Conservation (phyloP, 169 alveolate species). For the Plasmodium vinckei region DNA sequence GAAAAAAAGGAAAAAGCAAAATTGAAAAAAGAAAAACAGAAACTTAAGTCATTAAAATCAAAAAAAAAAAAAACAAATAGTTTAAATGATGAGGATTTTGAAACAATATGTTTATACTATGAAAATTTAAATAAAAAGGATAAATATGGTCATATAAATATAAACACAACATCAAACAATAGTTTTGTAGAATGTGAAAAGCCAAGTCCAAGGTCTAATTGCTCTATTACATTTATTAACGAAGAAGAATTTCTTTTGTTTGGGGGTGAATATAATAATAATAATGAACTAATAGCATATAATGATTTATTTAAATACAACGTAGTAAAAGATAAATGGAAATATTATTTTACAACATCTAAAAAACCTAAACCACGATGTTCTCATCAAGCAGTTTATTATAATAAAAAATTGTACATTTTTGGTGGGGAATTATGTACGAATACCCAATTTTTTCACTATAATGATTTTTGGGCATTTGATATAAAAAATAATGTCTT, state of each 20-base stretch:
- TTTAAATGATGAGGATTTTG: slow-evolving; percentile 75
- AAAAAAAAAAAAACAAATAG: slow-evolving; percentile 58
- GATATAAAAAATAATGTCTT: slow-evolving; percentile 84
- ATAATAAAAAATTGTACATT: slow-evolving; percentile 87
- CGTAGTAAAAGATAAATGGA: slow-evolving; percentile 89
- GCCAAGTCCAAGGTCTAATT: slow-evolving; percentile 86
- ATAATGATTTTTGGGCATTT: slow-evolving; percentile 90
- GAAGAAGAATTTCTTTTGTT: slow-evolving; percentile 86
- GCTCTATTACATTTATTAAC: slow-evolving; percentile 81
- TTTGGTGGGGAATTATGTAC: slow-evolving; percentile 94
- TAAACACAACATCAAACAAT: slow-evolving; percentile 55
- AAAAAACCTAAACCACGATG: slow-evolving; percentile 91
- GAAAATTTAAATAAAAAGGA: slow-evolving; percentile 69
- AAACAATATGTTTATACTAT: slow-evolving; percentile 68
- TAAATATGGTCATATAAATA: slow-evolving; percentile 67
- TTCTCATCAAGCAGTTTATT: slow-evolving; percentile 91
- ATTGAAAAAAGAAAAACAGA: slow-evolving; percentile 69
- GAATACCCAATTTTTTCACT: slow-evolving; percentile 90
- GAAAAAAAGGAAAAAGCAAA: slow-evolving; percentile 64
- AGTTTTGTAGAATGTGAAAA: slow-evolving; percentile 75
- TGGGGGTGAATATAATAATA: slow-evolving; percentile 93
- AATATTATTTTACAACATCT: slow-evolving; percentile 78
- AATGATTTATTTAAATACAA: slow-evolving; percentile 90
- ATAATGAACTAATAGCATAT: slow-evolving; percentile 85
- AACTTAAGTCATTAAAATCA: slow-evolving; percentile 63